Evolutionary conservation across 2,329 filamentous ascomycete genomes (phyloP).

Genomic region (Acrocalymma vagum): DNA sequence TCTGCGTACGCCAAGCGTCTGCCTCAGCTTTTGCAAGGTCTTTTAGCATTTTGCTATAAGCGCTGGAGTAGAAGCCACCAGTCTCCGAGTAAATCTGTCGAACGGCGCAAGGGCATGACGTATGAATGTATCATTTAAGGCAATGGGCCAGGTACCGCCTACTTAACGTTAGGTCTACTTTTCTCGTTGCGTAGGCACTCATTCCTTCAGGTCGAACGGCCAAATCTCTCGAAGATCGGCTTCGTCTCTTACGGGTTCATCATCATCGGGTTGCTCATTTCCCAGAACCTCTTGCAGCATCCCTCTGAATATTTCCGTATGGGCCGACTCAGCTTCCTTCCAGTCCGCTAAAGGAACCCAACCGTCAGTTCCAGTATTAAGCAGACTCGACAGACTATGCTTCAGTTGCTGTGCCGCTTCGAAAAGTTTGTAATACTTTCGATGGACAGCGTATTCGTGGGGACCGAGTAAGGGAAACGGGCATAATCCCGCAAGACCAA

Average conservation of each 20-base stretch:
- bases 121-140: too few relatives aligned
- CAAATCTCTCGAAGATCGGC: constrained; percentile 43
- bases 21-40: too few relatives aligned
- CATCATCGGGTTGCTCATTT: constrained; percentile 38
- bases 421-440: constrained; percentile 42
- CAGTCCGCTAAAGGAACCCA: constrained; percentile 47
- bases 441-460: constrained; percentile 35
- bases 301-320: constrained; percentile 39
- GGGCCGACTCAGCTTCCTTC: constrained; percentile 38
- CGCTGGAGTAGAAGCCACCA: too few relatives aligned
- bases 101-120: too few relatives aligned
- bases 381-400: constrained; percentile 34
- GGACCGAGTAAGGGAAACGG: constrained; percentile 36
- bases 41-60: too few relatives aligned
- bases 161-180: constrained; percentile 12
- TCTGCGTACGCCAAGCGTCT: too few relatives aligned
- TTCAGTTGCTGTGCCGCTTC: constrained; percentile 42
- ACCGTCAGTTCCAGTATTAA: constrained; percentile 45
- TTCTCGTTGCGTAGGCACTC: constrained; percentile 17
- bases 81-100: too few relatives aligned
- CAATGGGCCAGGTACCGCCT: constrained; percentile 1
- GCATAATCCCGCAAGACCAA: constrained; percentile 48
- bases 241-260: constrained; percentile 46
- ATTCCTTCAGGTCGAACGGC: constrained; percentile 43
- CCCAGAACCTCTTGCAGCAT: constrained; percentile 41